Conservation (phyloP, 768 basidiomycete genomes). For the Rossbeevera mucosa region DNA sequence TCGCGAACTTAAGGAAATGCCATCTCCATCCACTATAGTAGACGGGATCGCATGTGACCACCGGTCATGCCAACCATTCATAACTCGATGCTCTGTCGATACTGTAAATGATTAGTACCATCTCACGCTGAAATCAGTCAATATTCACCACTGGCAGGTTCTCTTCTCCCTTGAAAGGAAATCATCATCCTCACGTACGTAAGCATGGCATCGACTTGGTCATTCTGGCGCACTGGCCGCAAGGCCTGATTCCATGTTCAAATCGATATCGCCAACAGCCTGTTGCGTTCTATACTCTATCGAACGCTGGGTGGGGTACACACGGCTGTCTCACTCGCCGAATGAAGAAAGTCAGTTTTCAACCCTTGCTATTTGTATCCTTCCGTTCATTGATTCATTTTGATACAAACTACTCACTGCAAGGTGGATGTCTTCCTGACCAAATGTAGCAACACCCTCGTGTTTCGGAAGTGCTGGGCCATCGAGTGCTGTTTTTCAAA, state of each 20-base stretch:
- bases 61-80: no score
- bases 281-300: no score
- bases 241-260: no score
- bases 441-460: slow-evolving; percentile 14
- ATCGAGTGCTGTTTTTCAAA: neutral
- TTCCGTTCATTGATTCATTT: slow-evolving; percentile 11
- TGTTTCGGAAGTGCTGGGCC: slow-evolving; percentile 8
- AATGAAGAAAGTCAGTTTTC: slow-evolving; percentile 9
- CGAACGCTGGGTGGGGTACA: no score
- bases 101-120: no score
- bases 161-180: neutral
- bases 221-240: no score
- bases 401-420: slow-evolving; percentile 3
- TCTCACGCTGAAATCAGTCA: no score
- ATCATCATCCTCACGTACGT: neutral
- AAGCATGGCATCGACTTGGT: neutral
- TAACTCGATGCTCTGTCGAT: no score
- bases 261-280: no score
- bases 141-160: neutral
- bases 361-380: slow-evolving; percentile 8
- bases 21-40: no score
- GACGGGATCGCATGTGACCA: no score
- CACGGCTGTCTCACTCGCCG: slow-evolving; percentile 8
- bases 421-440: slow-evolving; percentile 18
- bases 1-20: no score